Conservation (phyloP, 768 basidiomycete species). For the Russula sp. region DNA sequence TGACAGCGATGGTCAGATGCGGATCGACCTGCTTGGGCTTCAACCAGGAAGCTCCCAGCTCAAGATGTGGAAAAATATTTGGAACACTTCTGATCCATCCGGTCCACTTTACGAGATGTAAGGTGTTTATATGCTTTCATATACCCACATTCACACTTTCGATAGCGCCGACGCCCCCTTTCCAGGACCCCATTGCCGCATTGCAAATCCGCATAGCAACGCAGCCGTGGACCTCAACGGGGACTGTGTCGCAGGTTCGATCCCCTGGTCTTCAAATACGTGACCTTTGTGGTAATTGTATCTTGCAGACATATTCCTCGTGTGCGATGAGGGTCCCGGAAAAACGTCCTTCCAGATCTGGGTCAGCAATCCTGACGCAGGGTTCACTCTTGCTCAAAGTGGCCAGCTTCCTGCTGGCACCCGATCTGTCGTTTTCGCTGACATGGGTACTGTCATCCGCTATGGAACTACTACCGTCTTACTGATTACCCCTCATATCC, state of each 20-base stretch:
- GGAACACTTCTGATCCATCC: slow-evolving; percentile 53
- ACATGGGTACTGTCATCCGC: slow-evolving; percentile 58
- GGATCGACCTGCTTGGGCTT: slow-evolving; percentile 76
- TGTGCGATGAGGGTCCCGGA: slow-evolving; percentile 58
- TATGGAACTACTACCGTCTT: neutral
- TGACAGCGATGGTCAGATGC: slow-evolving; percentile 84
- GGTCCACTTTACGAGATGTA: slow-evolving; percentile 65
- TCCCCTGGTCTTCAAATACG: neutral
- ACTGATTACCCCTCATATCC: neutral
- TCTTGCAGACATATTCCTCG: slow-evolving; percentile 76
- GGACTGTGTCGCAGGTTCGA: slow-evolving; percentile 86
- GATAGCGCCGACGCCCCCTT: slow-evolving; percentile 46
- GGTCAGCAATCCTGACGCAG: slow-evolving; percentile 75
- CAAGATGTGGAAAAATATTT: slow-evolving; percentile 76
- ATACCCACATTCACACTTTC: neutral
- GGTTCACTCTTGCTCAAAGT: slow-evolving; percentile 63
- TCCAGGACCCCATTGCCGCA: slow-evolving; percentile 56
- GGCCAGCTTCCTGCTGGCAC: slow-evolving; percentile 68
- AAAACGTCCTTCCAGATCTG: slow-evolving; percentile 80
- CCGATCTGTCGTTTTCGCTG: slow-evolving; percentile 81
- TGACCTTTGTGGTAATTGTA: neutral
- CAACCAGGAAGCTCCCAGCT: slow-evolving; percentile 39
- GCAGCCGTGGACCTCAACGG: slow-evolving; percentile 92
- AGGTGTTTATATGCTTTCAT: slow-evolving; percentile 26
- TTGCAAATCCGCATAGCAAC: slow-evolving; percentile 91